Conservation (phyloP, 2,329 filamentous ascomycete genomes). For the Claviceps monticola region DNA sequence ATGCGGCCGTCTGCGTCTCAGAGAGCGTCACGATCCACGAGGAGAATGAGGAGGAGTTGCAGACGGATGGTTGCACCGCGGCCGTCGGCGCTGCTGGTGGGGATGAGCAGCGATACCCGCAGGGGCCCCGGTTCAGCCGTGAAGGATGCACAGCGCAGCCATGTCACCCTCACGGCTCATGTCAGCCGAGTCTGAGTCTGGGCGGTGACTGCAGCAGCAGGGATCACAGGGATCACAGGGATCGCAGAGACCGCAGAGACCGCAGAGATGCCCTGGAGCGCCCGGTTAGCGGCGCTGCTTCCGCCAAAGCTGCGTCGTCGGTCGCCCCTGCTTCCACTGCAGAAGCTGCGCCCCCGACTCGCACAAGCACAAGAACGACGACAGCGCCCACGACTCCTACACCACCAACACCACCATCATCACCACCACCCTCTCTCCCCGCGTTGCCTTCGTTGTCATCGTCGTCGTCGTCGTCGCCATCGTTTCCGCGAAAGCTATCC, state of each 20-base stretch:
- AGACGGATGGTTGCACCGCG: not conserved
- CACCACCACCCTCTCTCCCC: not conserved
- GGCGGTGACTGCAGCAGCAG: too few species aligned
- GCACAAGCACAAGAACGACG: not conserved
- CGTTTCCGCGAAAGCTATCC: slow-evolving; percentile 10
- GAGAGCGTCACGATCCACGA: slow-evolving; percentile 16
- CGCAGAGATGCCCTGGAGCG: too few species aligned
- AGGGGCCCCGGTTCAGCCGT: too few species aligned
- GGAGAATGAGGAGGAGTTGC: not conserved
- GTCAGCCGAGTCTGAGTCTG: too few species aligned
- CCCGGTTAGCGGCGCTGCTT: not conserved
- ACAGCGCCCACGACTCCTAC: not conserved
- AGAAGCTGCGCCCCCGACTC: not conserved
- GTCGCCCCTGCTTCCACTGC: not conserved
- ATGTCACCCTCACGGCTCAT: too few species aligned
- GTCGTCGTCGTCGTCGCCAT: not conserved
- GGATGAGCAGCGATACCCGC: too few species aligned
- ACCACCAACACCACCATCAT: not conserved
- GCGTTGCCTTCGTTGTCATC: not conserved
- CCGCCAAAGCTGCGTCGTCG: slow-evolving; percentile 5
- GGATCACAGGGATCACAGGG: too few species aligned
- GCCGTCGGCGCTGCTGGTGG: too few species aligned
- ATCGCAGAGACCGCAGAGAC: too few species aligned
- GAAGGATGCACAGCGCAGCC: too few species aligned
- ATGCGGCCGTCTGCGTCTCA: slow-evolving; percentile 27